Conservation (phyloP, 1,139 yeast species). For the Blastobotrys serpentis region DNA sequence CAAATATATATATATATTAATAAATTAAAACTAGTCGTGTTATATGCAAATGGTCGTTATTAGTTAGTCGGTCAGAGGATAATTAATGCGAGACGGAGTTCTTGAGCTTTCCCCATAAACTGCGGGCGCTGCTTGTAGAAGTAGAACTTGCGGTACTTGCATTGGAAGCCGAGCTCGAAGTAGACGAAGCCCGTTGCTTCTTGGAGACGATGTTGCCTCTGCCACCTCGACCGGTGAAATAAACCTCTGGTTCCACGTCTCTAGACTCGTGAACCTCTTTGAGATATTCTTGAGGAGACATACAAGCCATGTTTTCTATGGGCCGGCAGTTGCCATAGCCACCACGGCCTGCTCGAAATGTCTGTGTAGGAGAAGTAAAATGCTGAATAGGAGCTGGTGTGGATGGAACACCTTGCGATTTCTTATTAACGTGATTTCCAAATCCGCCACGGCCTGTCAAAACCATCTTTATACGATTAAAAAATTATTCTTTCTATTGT, state of each 20-base stretch:
- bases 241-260: slow-evolving; percentile 35
- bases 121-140: slow-evolving; percentile 7
- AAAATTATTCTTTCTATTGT: too few species aligned
- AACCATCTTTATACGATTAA: slow-evolving; percentile 32
- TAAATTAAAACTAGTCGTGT: too few species aligned
- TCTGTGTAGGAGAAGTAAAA: slow-evolving; percentile 38
- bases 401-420: slow-evolving; percentile 24
- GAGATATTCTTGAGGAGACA: slow-evolving; percentile 38
- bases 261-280: slow-evolving; percentile 36
- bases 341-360: slow-evolving; percentile 41
- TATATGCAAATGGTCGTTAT: background rate
- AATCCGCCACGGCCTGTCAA: slow-evolving; percentile 39
- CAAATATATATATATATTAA: too few species aligned
- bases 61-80: background rate
- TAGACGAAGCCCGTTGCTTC: slow-evolving; percentile 6
- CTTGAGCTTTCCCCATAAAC: slow-evolving; percentile 31
- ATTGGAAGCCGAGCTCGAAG: background rate
- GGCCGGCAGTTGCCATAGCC: slow-evolving; percentile 41
- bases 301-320: slow-evolving; percentile 33
- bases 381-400: slow-evolving; percentile 41
- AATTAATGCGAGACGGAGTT: slow-evolving; percentile 27
- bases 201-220: slow-evolving; percentile 35
- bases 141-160: slow-evolving; percentile 2
- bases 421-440: slow-evolving; percentile 31
- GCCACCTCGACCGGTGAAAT: slow-evolving; percentile 42